phyloP scores from a whole-genome alignment of 176 grass and related monocot genomes.

The Eleusine coracana region DNA sequence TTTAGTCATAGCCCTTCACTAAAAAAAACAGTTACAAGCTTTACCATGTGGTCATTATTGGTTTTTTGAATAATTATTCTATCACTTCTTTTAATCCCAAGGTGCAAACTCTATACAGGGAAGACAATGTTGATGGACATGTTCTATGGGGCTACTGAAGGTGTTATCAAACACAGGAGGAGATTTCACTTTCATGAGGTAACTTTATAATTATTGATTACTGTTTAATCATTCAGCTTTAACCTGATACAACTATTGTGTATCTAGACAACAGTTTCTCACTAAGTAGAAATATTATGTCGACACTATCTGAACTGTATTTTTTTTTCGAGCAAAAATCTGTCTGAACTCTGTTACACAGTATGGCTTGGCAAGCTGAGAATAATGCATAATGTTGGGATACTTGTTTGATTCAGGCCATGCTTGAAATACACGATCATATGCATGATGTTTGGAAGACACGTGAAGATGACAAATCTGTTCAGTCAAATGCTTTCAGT shows the following conservation, averaged over 20 bases:
- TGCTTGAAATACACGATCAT: conserved; percentile 97
- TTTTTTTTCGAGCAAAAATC: no score
- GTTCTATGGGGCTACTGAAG: conserved; percentile 86
- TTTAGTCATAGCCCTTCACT: not conserved
- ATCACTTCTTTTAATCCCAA: conserved; percentile 24
- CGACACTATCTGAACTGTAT: not conserved
- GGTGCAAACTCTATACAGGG: conserved; percentile 42
- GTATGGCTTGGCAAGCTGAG: not conserved
- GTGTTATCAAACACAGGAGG: conserved; percentile 82
- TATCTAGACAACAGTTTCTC: not conserved
- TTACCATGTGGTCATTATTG: not conserved
- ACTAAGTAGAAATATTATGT: not conserved
- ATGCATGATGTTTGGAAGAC: conserved; percentile 94
- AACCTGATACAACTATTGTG: not conserved
- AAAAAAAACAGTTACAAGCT: not conserved
- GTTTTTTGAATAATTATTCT: not conserved
- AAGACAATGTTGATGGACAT: conserved; percentile 99
- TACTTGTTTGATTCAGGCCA: conserved; percentile 57
- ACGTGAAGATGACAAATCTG: conserved; percentile 46
- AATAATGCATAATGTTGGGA: conserved; percentile 15
- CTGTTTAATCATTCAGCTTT: not conserved
- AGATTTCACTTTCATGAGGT: conserved; percentile 99
- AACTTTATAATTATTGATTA: conserved; percentile 17
- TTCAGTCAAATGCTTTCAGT: conserved; percentile 53
- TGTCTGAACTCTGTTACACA: conserved; percentile 9